Base-by-base conservation (phyloP, 768 basidiomycete species). In the Leccinellum albellum region DNA sequence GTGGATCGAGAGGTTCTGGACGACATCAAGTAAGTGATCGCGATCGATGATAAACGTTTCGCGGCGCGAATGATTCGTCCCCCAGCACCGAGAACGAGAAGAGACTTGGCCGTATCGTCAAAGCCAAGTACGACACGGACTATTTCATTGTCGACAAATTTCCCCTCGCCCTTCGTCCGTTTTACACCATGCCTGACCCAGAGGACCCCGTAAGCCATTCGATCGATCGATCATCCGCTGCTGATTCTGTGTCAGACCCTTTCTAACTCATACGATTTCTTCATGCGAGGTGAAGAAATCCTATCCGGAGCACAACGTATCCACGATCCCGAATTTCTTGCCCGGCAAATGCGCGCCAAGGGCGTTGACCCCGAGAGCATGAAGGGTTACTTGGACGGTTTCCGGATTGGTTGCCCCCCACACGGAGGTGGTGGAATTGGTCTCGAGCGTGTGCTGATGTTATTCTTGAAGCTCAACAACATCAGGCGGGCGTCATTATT, bases 101-200 rank as follows among this genome's bases (percentile, higher is more conserved):
- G 77, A 82, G 89, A 58, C 87, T 99, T 35, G 97, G 97, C 21
- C 79, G 87, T 49, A 76, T 98, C 53, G 86, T 99, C 65, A 91
- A 88, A 70, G 87, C 84, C 51, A 98, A 97, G 75, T 96, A 97
- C 71, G 86, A 94, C 66, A 98, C 93, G 46, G 97, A 99, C 74
- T 99, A 98, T 78, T 99, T 90, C 77, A 98, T 98, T 73, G 87
- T 99, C 64, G 97, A 99, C 81, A 99, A 98, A 75, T 99, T 98
- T 83, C 97, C 97, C 5, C 81, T 95, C 73, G 89, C 82, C 35
- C 85, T 98, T 57, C 89, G 97, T 54, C 97, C 97, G 3, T 99
- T 99, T 78, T 99, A 99, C 76, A 99, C 97, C 54, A 98, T 99
- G 97, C 91, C 95, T 55, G 97, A 99, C 76, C 85, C 96, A 13